Percentiles rank a stretch among this genome's conserved stretches.
phyloP scores from a whole-genome alignment of 2,329 filamentous ascomycete genomes.

The Alternaria postmessia region DNA sequence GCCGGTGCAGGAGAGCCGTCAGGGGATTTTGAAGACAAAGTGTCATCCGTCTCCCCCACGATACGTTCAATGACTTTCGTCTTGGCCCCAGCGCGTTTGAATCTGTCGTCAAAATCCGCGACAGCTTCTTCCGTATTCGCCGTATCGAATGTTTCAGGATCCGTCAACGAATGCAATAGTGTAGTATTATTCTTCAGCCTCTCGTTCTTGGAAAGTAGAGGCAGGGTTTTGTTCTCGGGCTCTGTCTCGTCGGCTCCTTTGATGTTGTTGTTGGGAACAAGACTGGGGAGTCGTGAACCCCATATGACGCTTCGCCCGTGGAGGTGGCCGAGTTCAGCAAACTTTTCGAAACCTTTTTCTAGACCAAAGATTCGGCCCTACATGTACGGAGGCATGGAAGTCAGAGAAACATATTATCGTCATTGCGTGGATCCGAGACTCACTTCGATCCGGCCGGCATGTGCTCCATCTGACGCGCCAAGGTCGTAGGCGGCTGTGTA shows the following conservation, averaged over 20 bases:
- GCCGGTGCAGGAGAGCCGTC: conserved; percentile 43
- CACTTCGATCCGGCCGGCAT: conserved; percentile 78
- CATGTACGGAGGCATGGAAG: too few species aligned
- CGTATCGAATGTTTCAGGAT: conserved; percentile 78
- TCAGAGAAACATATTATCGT: too few species aligned
- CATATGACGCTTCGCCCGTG: conserved; percentile 84
- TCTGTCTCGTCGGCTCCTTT: neutral
- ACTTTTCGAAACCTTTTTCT: conserved; percentile 94
- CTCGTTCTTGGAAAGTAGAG: conserved; percentile 62
- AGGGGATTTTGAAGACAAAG: conserved; percentile 10
- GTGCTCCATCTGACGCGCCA: conserved; percentile 77
- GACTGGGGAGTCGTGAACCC: conserved; percentile 69
- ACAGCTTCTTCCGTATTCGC: conserved; percentile 89
- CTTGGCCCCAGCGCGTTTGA: conserved; percentile 85
- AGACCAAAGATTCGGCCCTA: conserved; percentile 84
- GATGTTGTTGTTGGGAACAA: neutral
- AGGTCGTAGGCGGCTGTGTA: conserved; percentile 83
- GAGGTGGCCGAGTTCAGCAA: conserved; percentile 78
- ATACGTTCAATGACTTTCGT: conserved; percentile 84
- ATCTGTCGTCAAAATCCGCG: conserved; percentile 86
- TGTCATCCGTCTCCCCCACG: conserved; percentile 50
- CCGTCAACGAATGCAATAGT: conserved; percentile 77
- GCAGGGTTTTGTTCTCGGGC: conserved; percentile 45
- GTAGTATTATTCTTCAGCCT: conserved; percentile 80
- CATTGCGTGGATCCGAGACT: too few species aligned